phyloP scores from a whole-genome alignment of 2,329 filamentous ascomycete species.

The Xylaria sp. region DNA sequence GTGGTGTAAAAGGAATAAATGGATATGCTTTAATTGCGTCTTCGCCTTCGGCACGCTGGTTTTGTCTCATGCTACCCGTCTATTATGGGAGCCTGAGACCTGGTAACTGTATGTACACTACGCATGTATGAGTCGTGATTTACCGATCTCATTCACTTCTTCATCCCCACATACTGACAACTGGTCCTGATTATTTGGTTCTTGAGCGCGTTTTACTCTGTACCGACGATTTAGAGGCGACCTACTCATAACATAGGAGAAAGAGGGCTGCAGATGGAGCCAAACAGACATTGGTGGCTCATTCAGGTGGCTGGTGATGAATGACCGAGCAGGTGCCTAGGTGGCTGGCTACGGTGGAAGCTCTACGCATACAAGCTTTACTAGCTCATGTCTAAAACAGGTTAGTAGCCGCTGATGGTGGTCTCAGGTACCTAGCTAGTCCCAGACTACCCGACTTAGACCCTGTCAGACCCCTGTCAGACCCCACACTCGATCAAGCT shows the following conservation, averaged over 20 bases:
- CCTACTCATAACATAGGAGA: no score
- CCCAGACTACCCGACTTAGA: neutral
- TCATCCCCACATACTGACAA: neutral
- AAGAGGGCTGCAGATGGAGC: no score
- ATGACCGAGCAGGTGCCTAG: neutral
- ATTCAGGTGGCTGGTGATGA: conserved; percentile 10
- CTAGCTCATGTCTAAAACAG: neutral
- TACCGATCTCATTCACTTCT: neutral
- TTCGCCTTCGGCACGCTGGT: neutral
- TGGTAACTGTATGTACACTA: conserved; percentile 1
- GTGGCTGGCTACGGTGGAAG: neutral
- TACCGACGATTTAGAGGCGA: no score
- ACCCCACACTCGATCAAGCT: conserved; percentile 12
- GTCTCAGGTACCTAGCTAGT: neutral
- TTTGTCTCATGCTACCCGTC: neutral
- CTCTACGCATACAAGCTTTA: neutral
- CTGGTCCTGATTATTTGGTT: no score
- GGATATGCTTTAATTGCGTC: neutral
- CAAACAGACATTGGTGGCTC: conserved; percentile 5
- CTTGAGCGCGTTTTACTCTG: no score
- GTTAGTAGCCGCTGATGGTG: neutral
- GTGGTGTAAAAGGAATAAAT: conserved; percentile 6
- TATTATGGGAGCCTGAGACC: neutral
- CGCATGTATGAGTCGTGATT: neutral
- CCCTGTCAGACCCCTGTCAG: conserved; percentile 18